Percentiles rank a stretch among this genome's conserved stretches.
Conservation (phyloP, 371 early-diverging fungal genomes). For the Umbelopsis sp. region DNA sequence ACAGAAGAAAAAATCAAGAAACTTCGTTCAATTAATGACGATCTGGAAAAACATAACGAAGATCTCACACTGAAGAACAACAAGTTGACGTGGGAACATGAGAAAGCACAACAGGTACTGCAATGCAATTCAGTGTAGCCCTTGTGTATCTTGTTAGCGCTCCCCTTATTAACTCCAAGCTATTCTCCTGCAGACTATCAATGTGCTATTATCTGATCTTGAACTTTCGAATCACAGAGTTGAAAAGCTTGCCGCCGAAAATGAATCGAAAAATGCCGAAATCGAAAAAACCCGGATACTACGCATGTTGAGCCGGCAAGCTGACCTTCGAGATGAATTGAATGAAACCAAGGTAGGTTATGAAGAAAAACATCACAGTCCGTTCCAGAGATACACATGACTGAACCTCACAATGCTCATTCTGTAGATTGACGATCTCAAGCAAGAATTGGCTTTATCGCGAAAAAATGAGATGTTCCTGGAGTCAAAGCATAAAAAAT, state of each 20-base stretch:
- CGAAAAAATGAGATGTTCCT: slow-evolving; percentile 42
- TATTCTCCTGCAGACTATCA: slow-evolving; percentile 30
- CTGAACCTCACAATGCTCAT: neutral
- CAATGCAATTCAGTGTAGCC: neutral
- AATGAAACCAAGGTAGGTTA: slow-evolving; percentile 37
- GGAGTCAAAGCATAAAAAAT: slow-evolving; percentile 50
- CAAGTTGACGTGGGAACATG: slow-evolving; percentile 34
- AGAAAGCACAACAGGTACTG: slow-evolving; percentile 42
- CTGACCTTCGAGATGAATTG: slow-evolving; percentile 47
- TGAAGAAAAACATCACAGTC: neutral
- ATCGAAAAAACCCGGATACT: slow-evolving; percentile 48
- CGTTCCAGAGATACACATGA: neutral
- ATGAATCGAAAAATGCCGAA: slow-evolving; percentile 35
- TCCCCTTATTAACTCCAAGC: neutral
- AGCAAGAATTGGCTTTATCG: slow-evolving; percentile 45
- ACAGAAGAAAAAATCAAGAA: slow-evolving; percentile 33
- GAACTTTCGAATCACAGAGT: slow-evolving; percentile 40
- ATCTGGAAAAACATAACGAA: slow-evolving; percentile 34
- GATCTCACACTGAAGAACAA: slow-evolving; percentile 37
- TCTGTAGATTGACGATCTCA: slow-evolving; percentile 44
- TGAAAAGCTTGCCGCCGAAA: slow-evolving; percentile 38
- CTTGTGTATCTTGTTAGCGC: neutral
- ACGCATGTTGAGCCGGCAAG: slow-evolving; percentile 48
- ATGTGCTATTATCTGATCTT: slow-evolving; percentile 40
- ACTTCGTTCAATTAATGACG: slow-evolving; percentile 35